Evolutionary conservation across 495 filamentous ascomycete species (phyloP).

Genomic region (Hypoxylon trugodes): DNA sequence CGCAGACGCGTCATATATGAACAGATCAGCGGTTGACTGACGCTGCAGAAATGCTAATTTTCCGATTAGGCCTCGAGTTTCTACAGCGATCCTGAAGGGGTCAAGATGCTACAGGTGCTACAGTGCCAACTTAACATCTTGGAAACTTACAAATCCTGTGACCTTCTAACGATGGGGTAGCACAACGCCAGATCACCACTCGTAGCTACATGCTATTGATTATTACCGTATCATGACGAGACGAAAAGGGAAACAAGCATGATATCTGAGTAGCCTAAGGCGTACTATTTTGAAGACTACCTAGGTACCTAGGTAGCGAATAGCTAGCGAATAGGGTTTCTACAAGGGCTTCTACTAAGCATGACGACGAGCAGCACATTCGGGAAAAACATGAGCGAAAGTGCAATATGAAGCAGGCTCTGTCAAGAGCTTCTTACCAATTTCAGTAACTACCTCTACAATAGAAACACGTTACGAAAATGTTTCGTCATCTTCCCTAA

Average conservation of each 20-base stretch:
- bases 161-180: slow-evolving; percentile 1
- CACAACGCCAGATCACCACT: slow-evolving; percentile 34
- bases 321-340: not conserved
- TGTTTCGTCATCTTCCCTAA: slow-evolving; percentile 4
- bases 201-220: slow-evolving; percentile 2
- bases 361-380: not conserved
- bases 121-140: not conserved
- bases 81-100: slow-evolving; percentile 4
- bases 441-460: not conserved
- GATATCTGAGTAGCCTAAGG: slow-evolving; percentile 19
- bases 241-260: slow-evolving; percentile 10
- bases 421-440: not conserved
- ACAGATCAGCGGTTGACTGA: not conserved
- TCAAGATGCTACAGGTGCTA: not conserved
- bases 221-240: slow-evolving; percentile 2
- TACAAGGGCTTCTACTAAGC: not conserved
- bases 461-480: not conserved
- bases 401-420: not conserved
- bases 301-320: not conserved
- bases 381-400: not conserved
- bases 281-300: slow-evolving; percentile 7
- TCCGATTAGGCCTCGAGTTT: slow-evolving; percentile 15
- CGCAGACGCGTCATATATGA: not conserved
- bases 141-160: not conserved
- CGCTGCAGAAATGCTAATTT: not conserved